Conservation (phyloP, 1,284 basidiomycete genomes). For the Microbotryum intermedium region DNA sequence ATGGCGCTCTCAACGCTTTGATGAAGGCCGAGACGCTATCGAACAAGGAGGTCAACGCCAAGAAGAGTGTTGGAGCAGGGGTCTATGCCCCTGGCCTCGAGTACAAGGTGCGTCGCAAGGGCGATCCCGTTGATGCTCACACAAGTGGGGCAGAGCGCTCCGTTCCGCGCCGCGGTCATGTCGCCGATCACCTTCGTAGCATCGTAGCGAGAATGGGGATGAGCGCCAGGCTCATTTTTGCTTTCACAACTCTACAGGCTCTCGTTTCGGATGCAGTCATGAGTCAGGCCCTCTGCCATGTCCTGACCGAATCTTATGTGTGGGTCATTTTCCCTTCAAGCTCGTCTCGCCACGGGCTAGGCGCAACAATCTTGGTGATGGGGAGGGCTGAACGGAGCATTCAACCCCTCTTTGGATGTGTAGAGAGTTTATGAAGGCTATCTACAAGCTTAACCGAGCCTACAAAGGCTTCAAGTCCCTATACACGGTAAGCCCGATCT, state of each 20-base stretch:
- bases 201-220: not conserved
- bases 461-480: constrained; percentile 25
- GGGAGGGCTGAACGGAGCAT: too few species aligned
- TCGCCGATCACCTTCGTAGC: not conserved
- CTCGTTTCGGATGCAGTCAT: constrained; percentile 27
- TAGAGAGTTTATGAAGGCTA: constrained; percentile 20
- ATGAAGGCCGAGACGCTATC: constrained; percentile 22
- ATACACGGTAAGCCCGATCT: not conserved
- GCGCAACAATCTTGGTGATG: not conserved
- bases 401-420: not conserved
- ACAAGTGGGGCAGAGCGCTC: too few species aligned
- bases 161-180: not conserved
- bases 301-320: constrained; percentile 28
- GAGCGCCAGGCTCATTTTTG: not conserved
- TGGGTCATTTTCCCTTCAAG: not conserved
- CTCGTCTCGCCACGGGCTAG: not conserved
- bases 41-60: constrained; percentile 2
- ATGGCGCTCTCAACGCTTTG: constrained; percentile 19
- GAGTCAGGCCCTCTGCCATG: constrained; percentile 26
- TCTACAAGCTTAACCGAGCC: constrained; percentile 31
- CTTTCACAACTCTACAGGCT: constrained; percentile 3
- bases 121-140: too few species aligned
- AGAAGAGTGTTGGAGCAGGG: constrained; percentile 5
- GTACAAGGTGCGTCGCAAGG: constrained; percentile 19
- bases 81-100: constrained; percentile 25